These are phyloP conservation scores for Trypanosoma congolense DNA, from an alignment of 208 protist species.

Conservation along the genomic window DNA sequence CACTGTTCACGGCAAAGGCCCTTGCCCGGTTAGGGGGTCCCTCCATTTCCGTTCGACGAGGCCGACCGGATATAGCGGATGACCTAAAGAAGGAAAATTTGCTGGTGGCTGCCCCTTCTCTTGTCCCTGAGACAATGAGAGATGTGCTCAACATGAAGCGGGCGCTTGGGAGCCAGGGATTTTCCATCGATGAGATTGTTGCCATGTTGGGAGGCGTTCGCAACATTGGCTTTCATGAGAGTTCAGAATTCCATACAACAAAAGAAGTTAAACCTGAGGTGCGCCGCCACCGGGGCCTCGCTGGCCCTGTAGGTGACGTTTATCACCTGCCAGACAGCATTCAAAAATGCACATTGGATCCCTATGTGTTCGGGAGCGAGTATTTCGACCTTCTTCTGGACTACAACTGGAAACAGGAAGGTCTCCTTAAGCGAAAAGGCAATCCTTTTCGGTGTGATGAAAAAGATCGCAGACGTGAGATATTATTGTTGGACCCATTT, in stretches of 20 bases:
- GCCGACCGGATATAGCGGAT: constrained; percentile 33
- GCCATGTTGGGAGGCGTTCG: constrained; percentile 63
- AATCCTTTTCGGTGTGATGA: constrained; percentile 47
- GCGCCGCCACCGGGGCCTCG: constrained; percentile 19
- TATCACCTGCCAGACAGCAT: constrained; percentile 46
- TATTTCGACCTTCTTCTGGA: constrained; percentile 84
- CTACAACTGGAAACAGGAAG: constrained; percentile 66
- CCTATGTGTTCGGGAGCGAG: constrained; percentile 81
- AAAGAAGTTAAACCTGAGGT: constrained; percentile 67
- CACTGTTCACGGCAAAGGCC: constrained; percentile 65
- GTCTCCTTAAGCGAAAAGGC: constrained; percentile 25
- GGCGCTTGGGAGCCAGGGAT: constrained; percentile 52
- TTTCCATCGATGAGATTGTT: constrained; percentile 72
- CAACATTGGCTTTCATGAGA: constrained; percentile 72
- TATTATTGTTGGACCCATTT: constrained; percentile 71
- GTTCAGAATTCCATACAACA: constrained; percentile 66
- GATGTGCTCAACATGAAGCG: constrained; percentile 79
- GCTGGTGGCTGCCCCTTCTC: constrained; percentile 34
- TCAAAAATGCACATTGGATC: constrained; percentile 75
- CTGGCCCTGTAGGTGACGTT: constrained; percentile 38
- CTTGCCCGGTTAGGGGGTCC: constrained; percentile 73
- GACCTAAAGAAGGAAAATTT: constrained; percentile 25
- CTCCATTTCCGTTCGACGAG: constrained; percentile 42
- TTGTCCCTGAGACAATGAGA: constrained; percentile 46
- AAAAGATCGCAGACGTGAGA: constrained; percentile 59